Evolutionary conservation across 805 yeast species (phyloP).

Genomic region (Candida pseudofarinosa): DNA sequence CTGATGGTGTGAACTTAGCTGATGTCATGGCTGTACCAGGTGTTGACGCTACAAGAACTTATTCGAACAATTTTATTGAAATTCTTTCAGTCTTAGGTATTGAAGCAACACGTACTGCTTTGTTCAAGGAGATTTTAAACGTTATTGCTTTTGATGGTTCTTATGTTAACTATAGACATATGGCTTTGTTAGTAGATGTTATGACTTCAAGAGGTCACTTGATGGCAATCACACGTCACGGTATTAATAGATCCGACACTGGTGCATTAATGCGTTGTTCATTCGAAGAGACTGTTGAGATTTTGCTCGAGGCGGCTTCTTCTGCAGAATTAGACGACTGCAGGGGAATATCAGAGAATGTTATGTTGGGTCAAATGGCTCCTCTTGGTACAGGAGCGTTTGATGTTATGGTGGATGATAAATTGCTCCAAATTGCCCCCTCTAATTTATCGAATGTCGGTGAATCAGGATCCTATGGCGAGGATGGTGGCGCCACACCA

Average conservation of each 20-base stretch:
- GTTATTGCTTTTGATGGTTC: slow-evolving; percentile 99
- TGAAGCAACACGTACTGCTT: slow-evolving; percentile 94
- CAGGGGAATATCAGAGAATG: slow-evolving; percentile 97
- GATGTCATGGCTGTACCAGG: slow-evolving; percentile 95
- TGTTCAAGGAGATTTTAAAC: slow-evolving; percentile 90
- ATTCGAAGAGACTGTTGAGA: slow-evolving; percentile 98
- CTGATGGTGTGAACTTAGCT: slow-evolving; percentile 95
- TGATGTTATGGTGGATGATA: slow-evolving; percentile 92
- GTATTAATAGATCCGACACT: slow-evolving; percentile 97
- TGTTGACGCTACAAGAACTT: slow-evolving; percentile 84
- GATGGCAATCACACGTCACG: slow-evolving; percentile 99
- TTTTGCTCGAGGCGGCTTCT: slow-evolving; percentile 95
- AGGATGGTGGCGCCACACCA: slow-evolving; percentile 84
- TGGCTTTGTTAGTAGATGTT: slow-evolving; percentile 95
- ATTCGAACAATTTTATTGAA: slow-evolving; percentile 96
- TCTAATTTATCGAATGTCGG: slow-evolving; percentile 38
- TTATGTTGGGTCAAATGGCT: slow-evolving; percentile 96
- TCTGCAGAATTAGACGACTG: slow-evolving; percentile 97
- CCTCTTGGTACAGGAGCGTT: slow-evolving; percentile 98
- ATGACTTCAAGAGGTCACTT: slow-evolving; percentile 98
- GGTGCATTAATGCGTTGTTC: slow-evolving; percentile 99
- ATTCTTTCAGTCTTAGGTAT: slow-evolving; percentile 93
- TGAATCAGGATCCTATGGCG: slow-evolving; percentile 18
- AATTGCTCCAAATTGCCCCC: slow-evolving; percentile 65
- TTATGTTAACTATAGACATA: slow-evolving; percentile 95